Evolutionary conservation across 192 early-diverging fungal species (phyloP).

Genomic region (Backusella macrospora): DNA sequence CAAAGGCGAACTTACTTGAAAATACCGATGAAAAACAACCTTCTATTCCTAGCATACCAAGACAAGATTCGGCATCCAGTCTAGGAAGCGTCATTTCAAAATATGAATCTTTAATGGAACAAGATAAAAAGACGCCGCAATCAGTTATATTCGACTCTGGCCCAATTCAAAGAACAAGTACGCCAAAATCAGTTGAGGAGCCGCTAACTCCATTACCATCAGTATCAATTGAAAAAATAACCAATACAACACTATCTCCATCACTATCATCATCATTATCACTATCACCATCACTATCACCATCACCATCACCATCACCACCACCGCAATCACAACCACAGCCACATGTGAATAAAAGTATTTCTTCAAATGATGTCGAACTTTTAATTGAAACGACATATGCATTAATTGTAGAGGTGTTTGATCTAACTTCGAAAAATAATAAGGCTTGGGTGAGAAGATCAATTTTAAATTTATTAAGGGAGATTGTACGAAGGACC

Average conservation of each 20-base stretch:
- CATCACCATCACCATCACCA: neutral
- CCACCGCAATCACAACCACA: too few species aligned
- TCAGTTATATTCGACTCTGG: neutral
- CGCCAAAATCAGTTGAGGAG: neutral
- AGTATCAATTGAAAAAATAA: neutral
- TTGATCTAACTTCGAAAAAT: constrained; percentile 34
- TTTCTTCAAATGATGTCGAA: constrained; percentile 27
- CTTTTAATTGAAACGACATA: constrained; percentile 42
- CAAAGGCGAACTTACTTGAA: neutral
- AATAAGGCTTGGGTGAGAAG: constrained; percentile 41
- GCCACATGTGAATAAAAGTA: neutral
- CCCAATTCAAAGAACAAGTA: neutral
- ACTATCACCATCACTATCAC: neutral
- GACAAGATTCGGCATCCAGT: neutral
- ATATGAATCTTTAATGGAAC: neutral
- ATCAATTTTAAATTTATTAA: constrained; percentile 34
- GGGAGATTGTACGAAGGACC: constrained; percentile 38
- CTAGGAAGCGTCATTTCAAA: neutral
- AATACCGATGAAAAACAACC: neutral
- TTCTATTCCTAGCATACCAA: neutral
- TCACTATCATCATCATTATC: too few species aligned
- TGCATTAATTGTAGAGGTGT: constrained; percentile 39
- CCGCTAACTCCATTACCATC: neutral
- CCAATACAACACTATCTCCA: too few species aligned
- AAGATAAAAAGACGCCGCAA: neutral